Conservation (phyloP, 768 basidiomycete genomes). For the Candolleomyces eurysporus region DNA sequence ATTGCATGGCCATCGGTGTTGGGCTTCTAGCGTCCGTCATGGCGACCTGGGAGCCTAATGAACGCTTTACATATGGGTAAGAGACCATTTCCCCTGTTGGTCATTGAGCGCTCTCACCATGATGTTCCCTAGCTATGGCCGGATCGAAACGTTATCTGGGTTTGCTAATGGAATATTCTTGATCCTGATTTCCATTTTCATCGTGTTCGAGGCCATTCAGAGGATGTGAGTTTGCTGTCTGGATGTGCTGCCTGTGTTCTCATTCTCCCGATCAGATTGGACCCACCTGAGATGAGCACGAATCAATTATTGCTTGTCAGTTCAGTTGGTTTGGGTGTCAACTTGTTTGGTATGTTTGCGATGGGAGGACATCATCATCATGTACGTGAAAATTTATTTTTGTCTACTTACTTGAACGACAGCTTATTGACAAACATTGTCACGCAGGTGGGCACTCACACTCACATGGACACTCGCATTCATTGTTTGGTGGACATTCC, state of each 20-base stretch:
- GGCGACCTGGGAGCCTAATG: conserved; percentile 96
- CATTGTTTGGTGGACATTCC: conserved; percentile 1
- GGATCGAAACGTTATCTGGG: conserved; percentile 96
- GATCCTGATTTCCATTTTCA: conserved; percentile 93
- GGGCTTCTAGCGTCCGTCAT: conserved; percentile 96
- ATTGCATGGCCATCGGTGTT: conserved; percentile 95
- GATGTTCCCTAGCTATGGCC: conserved; percentile 66
- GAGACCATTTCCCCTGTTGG: conserved; percentile 18
- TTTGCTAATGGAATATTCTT: conserved; percentile 97
- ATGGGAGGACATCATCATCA: conserved; percentile 95
- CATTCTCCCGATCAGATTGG: conserved; percentile 49
- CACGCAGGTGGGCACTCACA: conserved; percentile 56
- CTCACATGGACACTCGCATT: conserved; percentile 40
- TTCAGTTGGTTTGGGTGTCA: conserved; percentile 85
- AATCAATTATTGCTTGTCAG: conserved; percentile 89
- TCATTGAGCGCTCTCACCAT: conserved; percentile 2
- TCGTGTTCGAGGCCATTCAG: conserved; percentile 97
- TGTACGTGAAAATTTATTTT: conserved; percentile 38
- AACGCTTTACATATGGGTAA: conserved; percentile 92
- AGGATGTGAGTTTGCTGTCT: conserved; percentile 59
- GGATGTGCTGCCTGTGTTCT: conserved; percentile 6
- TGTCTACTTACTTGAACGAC: not conserved
- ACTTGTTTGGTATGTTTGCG: conserved; percentile 97
- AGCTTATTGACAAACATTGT: not conserved
- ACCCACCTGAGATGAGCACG: conserved; percentile 98